These are phyloP conservation scores for Petunia axillaris DNA, from an alignment of 257 asterid species.

Conservation along the genomic window DNA sequence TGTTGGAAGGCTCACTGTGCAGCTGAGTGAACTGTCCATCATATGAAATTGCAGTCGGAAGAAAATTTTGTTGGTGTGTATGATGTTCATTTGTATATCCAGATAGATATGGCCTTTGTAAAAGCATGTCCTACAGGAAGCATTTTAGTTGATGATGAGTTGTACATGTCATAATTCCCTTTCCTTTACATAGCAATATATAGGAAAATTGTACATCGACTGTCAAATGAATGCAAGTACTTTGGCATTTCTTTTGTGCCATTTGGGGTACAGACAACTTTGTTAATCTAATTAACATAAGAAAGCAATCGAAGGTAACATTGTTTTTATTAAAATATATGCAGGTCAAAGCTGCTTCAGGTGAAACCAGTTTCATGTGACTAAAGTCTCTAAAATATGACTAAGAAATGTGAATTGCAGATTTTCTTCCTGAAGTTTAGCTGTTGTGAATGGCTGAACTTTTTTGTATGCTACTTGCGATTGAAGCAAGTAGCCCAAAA, in stretches of 20 bases:
- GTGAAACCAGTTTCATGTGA: background rate
- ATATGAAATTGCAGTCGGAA: background rate
- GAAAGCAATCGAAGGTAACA: background rate
- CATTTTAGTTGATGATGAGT: constrained; percentile 18
- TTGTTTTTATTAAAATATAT: background rate
- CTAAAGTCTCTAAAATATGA: background rate
- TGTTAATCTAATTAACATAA: background rate
- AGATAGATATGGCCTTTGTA: constrained; percentile 16
- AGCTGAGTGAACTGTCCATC: background rate
- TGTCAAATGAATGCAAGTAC: background rate
- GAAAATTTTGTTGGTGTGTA: constrained; percentile 9
- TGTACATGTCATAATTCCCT: constrained; percentile 27
- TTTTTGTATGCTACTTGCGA: background rate
- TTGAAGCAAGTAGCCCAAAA: background rate
- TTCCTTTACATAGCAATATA: constrained; percentile 4
- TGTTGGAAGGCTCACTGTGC: background rate
- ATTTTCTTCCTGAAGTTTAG: background rate
- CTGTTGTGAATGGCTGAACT: constrained; percentile 8
- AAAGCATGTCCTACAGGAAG: background rate
- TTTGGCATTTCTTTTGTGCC: constrained; percentile 5
- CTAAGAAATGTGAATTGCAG: background rate
- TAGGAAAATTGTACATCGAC: constrained; percentile 7
- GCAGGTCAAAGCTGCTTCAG: background rate
- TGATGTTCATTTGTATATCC: constrained; percentile 21
- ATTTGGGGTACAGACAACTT: background rate